Evolutionary conservation across 1,139 yeast species (phyloP).

Genomic region (Scheffersomyces parashehatae): DNA sequence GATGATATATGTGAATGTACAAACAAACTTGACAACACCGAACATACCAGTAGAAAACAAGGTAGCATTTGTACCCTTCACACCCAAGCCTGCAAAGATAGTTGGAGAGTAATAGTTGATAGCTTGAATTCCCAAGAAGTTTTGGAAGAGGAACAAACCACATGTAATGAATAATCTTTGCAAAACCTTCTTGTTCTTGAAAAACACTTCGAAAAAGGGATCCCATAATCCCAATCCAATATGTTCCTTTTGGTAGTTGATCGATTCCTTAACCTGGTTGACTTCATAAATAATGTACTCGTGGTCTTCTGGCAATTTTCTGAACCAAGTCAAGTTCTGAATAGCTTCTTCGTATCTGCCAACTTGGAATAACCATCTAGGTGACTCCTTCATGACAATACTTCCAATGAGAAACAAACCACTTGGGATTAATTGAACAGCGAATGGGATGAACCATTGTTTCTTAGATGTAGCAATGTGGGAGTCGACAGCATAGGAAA

Average conservation of each 20-base stretch:
- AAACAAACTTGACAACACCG: slow-evolving; percentile 42
- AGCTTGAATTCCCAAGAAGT: slow-evolving; percentile 48
- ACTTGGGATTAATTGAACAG: slow-evolving; percentile 43
- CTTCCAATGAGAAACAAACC: slow-evolving; percentile 39
- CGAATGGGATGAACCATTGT: slow-evolving; percentile 49
- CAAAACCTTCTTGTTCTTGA: slow-evolving; percentile 28
- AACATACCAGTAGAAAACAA: slow-evolving; percentile 46
- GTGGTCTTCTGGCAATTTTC: slow-evolving; percentile 37
- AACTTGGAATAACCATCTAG: slow-evolving; percentile 43
- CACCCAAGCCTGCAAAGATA: slow-evolving; percentile 40
- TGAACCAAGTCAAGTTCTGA: slow-evolving; percentile 38
- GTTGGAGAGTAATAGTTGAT: slow-evolving; percentile 49
- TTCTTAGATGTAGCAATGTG: slow-evolving; percentile 28
- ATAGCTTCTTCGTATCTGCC: slow-evolving; percentile 35
- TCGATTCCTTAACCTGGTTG: slow-evolving; percentile 23
- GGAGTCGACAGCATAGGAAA: slow-evolving; percentile 39
- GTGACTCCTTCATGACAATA: slow-evolving; percentile 39
- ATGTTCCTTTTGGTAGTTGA: slow-evolving; percentile 25
- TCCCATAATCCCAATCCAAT: slow-evolving; percentile 43
- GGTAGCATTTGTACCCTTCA: slow-evolving; percentile 40
- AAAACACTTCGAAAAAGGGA: slow-evolving; percentile 38
- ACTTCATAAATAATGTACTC: slow-evolving; percentile 41
- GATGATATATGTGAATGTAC: slow-evolving; percentile 37
- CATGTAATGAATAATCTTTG: slow-evolving; percentile 35
- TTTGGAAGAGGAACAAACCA: slow-evolving; percentile 39